Base-by-base conservation (phyloP, 2,329 filamentous ascomycete species). In the Cladorrhinum sp. region DNA sequence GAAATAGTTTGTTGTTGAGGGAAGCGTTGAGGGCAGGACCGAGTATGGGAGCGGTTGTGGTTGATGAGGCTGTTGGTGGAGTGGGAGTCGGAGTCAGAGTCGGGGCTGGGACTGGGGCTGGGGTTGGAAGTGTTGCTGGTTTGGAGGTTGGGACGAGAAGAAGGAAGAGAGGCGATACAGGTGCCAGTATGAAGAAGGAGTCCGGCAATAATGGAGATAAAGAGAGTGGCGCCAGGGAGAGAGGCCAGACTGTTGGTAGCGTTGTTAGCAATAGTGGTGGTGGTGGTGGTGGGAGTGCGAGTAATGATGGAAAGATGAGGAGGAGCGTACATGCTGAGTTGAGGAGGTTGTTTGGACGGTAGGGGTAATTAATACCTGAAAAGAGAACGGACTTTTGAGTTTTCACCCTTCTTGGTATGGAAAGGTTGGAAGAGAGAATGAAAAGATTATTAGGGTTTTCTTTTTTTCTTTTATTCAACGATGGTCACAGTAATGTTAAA, bases 331-430 rank as follows among this genome's bases (percentile, higher is more conserved):
- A 66, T 12, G 54, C 59, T n/a, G 66, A 66, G 62, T 50, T 66
- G 63, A 65, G 48, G 51, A 64, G 62, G 48, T 60, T 66, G 55
- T 65, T 67, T 61, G 66, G 66, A 12, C 48, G 61, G 5, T 63
- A 53, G 10, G 18, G 52, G n/a, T n/a, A n/a, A n/a, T n/a, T n/a
- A n/a, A n/a, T n/a, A n/a, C n/a, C n/a, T n/a, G n/a, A n/a, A n/a
- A n/a, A n/a, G n/a, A n/a, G n/a, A n/a, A n/a, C n/a, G n/a, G n/a
- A n/a, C n/a, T n/a, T n/a, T n/a, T n/a, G n/a, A n/a, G n/a, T n/a
- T n/a, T n/a, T n/a, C n/a, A n/a, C n/a, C n/a, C n/a, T n/a, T n/a
- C n/a, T n/a, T n/a, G n/a, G n/a, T n/a, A n/a, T n/a, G n/a, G n/a
- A n/a, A n/a, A n/a, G n/a, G n/a, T n/a, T n/a, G n/a, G n/a, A n/a